phyloP scores from a whole-genome alignment of 2,329 filamentous ascomycete genomes.

The Verticillium longisporum region DNA sequence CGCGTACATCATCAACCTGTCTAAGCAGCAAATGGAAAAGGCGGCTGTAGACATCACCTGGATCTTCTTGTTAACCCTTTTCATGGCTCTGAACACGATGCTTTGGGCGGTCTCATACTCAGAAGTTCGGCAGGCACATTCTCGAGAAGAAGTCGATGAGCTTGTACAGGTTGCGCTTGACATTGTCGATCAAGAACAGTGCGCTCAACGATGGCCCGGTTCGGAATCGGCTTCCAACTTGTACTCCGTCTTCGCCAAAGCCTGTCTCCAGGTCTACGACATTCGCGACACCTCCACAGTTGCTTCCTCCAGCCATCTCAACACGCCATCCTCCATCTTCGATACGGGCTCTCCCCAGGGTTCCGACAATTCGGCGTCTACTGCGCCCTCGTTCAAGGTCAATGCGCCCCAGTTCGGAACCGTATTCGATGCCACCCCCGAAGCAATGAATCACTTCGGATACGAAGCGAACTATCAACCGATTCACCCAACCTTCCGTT shows the following conservation, averaged over 20 bases:
- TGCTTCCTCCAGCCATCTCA: conserved; percentile 25
- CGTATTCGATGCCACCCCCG: conserved; percentile 49
- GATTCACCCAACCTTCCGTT: conserved; percentile 52
- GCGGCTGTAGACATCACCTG: conserved; percentile 81
- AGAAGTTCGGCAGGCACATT: conserved; percentile 68
- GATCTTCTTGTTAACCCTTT: conserved; percentile 85
- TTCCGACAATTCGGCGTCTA: conserved; percentile 31
- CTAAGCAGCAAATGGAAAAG: conserved; percentile 71
- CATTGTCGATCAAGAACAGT: conserved; percentile 60
- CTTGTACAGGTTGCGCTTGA: conserved; percentile 70
- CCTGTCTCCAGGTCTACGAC: conserved; percentile 84
- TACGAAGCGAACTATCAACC: conserved; percentile 34
- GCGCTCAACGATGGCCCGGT: conserved; percentile 86
- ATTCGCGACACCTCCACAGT: conserved; percentile 36
- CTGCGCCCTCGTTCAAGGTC: conserved; percentile 19
- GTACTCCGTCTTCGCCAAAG: conserved; percentile 77
- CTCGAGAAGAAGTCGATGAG: conserved; percentile 67
- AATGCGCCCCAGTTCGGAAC: conserved; percentile 48
- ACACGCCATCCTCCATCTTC: conserved; percentile 40
- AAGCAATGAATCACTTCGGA: conserved; percentile 41
- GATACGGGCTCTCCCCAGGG: conserved; percentile 39
- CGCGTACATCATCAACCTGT: conserved; percentile 73
- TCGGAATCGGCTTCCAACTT: conserved; percentile 77
- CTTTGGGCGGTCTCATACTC: conserved; percentile 88
- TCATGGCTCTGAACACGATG: conserved; percentile 86